These are phyloP conservation scores for Arabis alpina DNA, from an alignment of 345 rosid genomes.

Conservation along the genomic window DNA sequence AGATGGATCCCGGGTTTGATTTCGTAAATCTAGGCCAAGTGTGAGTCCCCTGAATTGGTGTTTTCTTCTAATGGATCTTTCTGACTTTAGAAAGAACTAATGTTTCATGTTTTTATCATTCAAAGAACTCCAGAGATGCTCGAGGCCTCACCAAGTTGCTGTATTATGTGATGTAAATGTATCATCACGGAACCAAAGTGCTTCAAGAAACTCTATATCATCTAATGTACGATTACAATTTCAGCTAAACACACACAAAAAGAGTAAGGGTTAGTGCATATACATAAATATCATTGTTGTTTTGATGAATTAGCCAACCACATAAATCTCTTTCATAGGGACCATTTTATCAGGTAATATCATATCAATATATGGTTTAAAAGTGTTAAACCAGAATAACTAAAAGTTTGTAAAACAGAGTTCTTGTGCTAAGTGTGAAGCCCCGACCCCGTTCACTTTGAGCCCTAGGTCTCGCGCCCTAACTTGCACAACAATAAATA, in stretches of 20 bases:
- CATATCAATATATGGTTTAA: background rate
- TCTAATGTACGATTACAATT: conserved; percentile 22
- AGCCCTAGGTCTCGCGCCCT: too few relatives aligned
- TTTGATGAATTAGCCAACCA: background rate
- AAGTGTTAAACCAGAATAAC: background rate
- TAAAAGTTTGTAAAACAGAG: too few relatives aligned
- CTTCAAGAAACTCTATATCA: background rate
- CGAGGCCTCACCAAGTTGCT: conserved; percentile 72
- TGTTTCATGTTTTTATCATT: conserved; percentile 11
- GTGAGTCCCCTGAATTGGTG: conserved; percentile 48
- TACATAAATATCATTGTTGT: background rate
- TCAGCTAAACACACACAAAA: conserved; percentile 10
- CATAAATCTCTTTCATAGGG: background rate
- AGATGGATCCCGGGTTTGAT: conserved; percentile 88
- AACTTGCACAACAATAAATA: too few relatives aligned
- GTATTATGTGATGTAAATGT: conserved; percentile 63
- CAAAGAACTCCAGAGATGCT: conserved; percentile 77
- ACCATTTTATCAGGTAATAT: background rate
- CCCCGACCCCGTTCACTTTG: too few relatives aligned
- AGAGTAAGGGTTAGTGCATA: too few relatives aligned
- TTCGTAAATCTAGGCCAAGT: conserved; percentile 72
- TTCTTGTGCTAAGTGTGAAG: too few relatives aligned
- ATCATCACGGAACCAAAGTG: conserved; percentile 2
- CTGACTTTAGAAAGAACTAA: background rate
- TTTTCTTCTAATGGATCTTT: background rate